These are phyloP conservation scores for Zoysia japonica DNA, from an alignment of 176 grass and related monocot species.

Conservation along the genomic window DNA sequence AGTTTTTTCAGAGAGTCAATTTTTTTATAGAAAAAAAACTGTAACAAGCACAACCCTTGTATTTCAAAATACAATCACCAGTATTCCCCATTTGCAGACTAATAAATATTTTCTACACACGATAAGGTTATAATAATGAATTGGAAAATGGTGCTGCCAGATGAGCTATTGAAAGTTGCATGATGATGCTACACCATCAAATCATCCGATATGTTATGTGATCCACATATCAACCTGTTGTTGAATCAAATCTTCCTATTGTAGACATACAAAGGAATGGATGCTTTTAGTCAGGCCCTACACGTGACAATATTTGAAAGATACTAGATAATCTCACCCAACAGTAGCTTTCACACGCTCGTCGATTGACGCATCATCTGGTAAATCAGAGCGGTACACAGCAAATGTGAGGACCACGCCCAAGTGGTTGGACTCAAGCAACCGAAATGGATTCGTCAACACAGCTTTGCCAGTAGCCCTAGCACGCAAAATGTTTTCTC, in stretches of 20 bases:
- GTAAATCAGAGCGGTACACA: slow-evolving; percentile 71
- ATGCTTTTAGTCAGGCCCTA: background rate
- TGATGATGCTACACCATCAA: background rate
- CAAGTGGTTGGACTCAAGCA: slow-evolving; percentile 89
- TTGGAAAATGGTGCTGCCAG: background rate
- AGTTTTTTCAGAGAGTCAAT: background rate
- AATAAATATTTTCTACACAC: background rate
- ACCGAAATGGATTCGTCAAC: slow-evolving; percentile 82
- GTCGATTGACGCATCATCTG: slow-evolving; percentile 66
- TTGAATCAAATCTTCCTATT: background rate
- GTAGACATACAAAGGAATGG: background rate
- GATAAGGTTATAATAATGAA: background rate
- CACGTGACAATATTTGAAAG: background rate
- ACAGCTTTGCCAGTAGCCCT: slow-evolving; percentile 90
- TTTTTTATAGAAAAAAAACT: background rate
- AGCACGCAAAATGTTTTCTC: slow-evolving; percentile 85
- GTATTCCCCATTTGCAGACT: background rate
- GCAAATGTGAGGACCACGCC: slow-evolving; percentile 98
- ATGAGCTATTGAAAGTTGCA: background rate
- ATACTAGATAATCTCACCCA: slow-evolving; percentile 56
- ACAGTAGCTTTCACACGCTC: slow-evolving; percentile 84
- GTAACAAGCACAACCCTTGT: background rate
- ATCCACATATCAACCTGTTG: slow-evolving; percentile 1
- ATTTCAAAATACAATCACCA: background rate
- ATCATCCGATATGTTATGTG: background rate